Evolutionary conservation across 2,329 filamentous ascomycete genomes (phyloP), one percentile per base, ranked within the genome.

Genomic region (Colletotrichum brevisporum): DNA sequence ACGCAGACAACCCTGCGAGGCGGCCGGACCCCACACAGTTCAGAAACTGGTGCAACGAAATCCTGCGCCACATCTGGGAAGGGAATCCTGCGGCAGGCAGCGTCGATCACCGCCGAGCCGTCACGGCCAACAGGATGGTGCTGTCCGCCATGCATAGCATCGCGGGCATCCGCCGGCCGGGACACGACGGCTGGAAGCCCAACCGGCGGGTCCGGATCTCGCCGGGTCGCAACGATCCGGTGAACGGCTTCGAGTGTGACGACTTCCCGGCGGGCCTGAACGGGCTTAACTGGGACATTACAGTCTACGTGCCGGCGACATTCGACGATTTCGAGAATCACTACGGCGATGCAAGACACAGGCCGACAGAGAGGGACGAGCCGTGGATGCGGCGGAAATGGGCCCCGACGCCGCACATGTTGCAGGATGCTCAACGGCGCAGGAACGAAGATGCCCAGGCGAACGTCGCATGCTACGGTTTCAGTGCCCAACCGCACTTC

Each of bases 81-180:
- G 6, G 18, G 6, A 6, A n/a, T 26, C 15, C 27, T 8, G 13
- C 10, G n/a, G 8, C 3, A 16, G 65, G 61, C 6, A 48, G 47
- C 5, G 48, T 58, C 21, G 39, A 27, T 2, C 41, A 68, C 53
- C n/a, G 45, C 8, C 61, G 65, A 13, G 43, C 58, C 41, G 21
- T 68, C 53, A 60, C 53, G 61, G 65, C 65, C 9, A 65, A 57
- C 48, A 58, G 61, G 39, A 26, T 48, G 12, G 8, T 68, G n/a
- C 26, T 64, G 27, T 65, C 60, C 18, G 65, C 65, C 6, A 65
- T 68, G 0, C 47, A 47, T 6, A 68, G 47, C 5, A 26, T 68
- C 2, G 54, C 61, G 4, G 65, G 65, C 21, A 43, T 65, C 15
- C 39, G 65, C 13, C 39, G 65, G 39, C 65, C 65, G 4, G 54